Base-by-base conservation (phyloP, 2,329 filamentous ascomycete genomes). In the Esteya vermicola region DNA sequence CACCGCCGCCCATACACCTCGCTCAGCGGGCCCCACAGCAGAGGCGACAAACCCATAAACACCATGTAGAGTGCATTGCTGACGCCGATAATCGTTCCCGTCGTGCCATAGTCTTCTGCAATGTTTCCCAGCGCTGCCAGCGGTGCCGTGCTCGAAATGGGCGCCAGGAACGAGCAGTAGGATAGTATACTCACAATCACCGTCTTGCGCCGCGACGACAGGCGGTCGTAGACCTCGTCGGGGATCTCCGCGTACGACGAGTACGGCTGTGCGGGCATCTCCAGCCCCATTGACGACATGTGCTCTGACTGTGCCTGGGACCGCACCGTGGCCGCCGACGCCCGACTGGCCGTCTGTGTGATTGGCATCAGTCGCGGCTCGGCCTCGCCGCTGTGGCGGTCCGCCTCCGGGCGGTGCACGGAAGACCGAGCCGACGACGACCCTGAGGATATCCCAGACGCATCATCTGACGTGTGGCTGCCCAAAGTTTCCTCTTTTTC, bases 111-210 rank as follows among this genome's bases (percentile, higher is more conserved):
- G 4, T 69, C 73, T 8, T 53, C 56, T 5, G 75, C 76, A 6
- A 83, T 72, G 53, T 83, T 76, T 3, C 78, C 77, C 9, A 78
- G 65, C 12, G 76, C 78, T 1, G 77, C 64, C 25, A 82, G 55
- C 30, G 82, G 72, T 1, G 73, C 72, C 0, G 78, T 82, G 6
- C 70, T 76, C 3, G 71, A 75, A 23, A 81, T 71, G 1, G 84
- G 84, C 1, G 83, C 77, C 33, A 89, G 63, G 47, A 89, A 85
- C 21, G 78, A 75, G 58, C 81, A 85, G 52, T 79, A 83, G 1
- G 81, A 78, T 39, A 88, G 59, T 6, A 86, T 68, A 9, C 64
- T 62, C 14, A 85, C 78, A 39, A 89, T 81, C 45, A 75, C 51
- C 3, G 67, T 53, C 57, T 89, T 91, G 31, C 77, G 70, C 14